phyloP scores from a whole-genome alignment of 78 protist genomes.

The Monosiga brevicollis region DNA sequence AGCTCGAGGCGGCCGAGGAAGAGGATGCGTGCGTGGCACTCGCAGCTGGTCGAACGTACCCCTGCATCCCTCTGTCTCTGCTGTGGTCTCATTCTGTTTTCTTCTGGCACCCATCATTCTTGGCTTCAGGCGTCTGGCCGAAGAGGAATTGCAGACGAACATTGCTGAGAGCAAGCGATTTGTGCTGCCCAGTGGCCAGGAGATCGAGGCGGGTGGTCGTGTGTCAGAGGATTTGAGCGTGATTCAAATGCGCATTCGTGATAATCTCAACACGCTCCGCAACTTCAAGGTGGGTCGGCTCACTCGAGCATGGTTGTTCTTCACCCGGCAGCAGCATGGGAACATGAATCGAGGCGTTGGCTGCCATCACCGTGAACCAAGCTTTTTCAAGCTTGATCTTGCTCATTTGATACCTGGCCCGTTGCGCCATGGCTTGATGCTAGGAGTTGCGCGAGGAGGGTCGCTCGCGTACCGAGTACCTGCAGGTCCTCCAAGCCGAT shows the following conservation, averaged over 20 bases:
- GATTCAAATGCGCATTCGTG: constrained; percentile 48
- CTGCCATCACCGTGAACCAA: too few relatives aligned
- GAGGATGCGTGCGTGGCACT: neutral
- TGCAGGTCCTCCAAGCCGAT: constrained; percentile 60
- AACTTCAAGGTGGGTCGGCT: constrained; percentile 23
- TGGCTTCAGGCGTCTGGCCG: neutral
- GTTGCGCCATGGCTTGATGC: too few relatives aligned
- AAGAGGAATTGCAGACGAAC: constrained; percentile 18
- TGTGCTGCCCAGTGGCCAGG: neutral
- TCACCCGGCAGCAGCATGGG: too few relatives aligned
- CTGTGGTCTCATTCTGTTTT: too few relatives aligned
- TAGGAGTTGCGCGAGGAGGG: constrained; percentile 14
- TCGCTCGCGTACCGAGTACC: constrained; percentile 64
- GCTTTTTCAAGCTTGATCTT: too few relatives aligned
- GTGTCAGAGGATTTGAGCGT: constrained; percentile 15
- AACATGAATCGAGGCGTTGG: too few relatives aligned
- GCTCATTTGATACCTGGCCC: too few relatives aligned
- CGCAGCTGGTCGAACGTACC: neutral
- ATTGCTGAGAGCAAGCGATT: neutral
- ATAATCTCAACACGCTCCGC: constrained; percentile 26
- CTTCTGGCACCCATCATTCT: neutral
- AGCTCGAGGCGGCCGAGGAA: neutral
- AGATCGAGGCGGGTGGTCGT: neutral
- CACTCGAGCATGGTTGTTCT: too few relatives aligned
- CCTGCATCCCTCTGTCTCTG: neutral